Conservation (phyloP, 768 basidiomycete species). For the Naganishia antarctica region DNA sequence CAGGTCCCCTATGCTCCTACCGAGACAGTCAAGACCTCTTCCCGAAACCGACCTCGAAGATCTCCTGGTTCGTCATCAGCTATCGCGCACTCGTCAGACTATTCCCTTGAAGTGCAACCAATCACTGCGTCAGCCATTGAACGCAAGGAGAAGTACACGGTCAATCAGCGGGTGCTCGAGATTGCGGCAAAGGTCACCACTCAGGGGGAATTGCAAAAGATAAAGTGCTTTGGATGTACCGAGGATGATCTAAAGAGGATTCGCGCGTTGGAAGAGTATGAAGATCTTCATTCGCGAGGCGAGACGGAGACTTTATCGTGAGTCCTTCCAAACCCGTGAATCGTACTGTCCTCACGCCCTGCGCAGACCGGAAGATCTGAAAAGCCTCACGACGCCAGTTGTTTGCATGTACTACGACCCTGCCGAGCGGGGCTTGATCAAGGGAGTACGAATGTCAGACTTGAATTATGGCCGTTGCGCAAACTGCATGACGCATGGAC, state of each 20-base stretch:
- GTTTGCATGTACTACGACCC: constrained; percentile 16
- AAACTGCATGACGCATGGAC: constrained; percentile 2
- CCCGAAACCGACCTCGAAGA: neutral
- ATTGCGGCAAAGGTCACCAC: constrained; percentile 1
- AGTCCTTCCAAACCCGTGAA: neutral
- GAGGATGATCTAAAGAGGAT: neutral
- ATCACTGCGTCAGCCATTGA: neutral
- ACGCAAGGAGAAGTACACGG: constrained; percentile 6
- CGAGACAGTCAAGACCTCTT: neutral
- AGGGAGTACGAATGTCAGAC: constrained; percentile 14
- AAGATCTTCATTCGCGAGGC: no score
- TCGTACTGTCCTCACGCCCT: neutral
- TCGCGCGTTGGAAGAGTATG: neutral
- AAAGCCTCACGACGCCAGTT: neutral
- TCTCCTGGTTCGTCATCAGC: neutral
- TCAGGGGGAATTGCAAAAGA: constrained; percentile 1
- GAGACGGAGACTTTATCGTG: neutral
- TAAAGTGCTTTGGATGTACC: constrained; percentile 12
- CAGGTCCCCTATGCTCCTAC: neutral
- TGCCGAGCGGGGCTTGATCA: constrained; percentile 1
- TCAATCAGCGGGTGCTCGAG: neutral
- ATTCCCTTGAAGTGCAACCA: constrained; percentile 4
- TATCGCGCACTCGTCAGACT: neutral
- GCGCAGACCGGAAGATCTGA: neutral
- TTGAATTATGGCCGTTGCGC: constrained; percentile 2